Evolutionary conservation across 1,284 basidiomycete species (phyloP).

Genomic region (Fomitopsis betulina): DNA sequence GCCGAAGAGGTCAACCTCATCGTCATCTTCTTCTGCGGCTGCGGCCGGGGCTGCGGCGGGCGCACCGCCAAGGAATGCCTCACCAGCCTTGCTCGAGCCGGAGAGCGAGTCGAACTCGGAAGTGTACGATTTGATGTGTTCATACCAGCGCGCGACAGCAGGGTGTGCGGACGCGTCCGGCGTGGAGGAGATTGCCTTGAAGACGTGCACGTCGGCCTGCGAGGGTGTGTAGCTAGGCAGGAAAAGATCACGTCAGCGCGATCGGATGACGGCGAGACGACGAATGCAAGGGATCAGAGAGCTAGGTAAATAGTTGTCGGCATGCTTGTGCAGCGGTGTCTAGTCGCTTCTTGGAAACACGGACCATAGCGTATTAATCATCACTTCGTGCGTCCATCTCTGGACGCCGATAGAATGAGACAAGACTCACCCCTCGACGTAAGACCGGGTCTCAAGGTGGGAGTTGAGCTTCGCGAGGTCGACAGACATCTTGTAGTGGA

Average conservation of each 20-base stretch:
- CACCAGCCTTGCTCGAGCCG: slow-evolving; percentile 81
- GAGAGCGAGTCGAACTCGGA: slow-evolving; percentile 77
- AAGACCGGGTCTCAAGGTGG: slow-evolving; percentile 83
- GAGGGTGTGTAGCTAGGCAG: slow-evolving; percentile 82
- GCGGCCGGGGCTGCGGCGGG: slow-evolving; percentile 39
- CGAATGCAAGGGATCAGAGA: slow-evolving; percentile 58
- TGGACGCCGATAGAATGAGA: slow-evolving; percentile 14
- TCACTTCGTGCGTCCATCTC: slow-evolving; percentile 39
- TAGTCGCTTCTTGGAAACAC: slow-evolving; percentile 99
- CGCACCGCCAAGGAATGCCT: slow-evolving; percentile 58
- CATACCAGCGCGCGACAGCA: slow-evolving; percentile 90
- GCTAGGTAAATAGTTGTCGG: slow-evolving; percentile 81
- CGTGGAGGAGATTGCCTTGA: slow-evolving; percentile 67
- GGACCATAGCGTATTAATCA: slow-evolving; percentile 91
- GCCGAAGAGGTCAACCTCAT: slow-evolving; percentile 92
- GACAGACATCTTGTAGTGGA: slow-evolving; percentile 53
- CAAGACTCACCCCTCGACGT: slow-evolving; percentile 84
- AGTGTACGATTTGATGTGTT: slow-evolving; percentile 86
- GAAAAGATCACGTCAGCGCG: slow-evolving; percentile 10
- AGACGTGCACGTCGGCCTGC: slow-evolving; percentile 95
- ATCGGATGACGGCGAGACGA: slow-evolving; percentile 13
- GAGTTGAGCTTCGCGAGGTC: slow-evolving; percentile 78
- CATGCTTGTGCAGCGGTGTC: slow-evolving; percentile 87
- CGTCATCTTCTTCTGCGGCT: slow-evolving; percentile 85
- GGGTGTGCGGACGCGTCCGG: slow-evolving; percentile 71